Evolutionary conservation across 129 eudicot species (phyloP).

Genomic region (Arctium lappa): DNA sequence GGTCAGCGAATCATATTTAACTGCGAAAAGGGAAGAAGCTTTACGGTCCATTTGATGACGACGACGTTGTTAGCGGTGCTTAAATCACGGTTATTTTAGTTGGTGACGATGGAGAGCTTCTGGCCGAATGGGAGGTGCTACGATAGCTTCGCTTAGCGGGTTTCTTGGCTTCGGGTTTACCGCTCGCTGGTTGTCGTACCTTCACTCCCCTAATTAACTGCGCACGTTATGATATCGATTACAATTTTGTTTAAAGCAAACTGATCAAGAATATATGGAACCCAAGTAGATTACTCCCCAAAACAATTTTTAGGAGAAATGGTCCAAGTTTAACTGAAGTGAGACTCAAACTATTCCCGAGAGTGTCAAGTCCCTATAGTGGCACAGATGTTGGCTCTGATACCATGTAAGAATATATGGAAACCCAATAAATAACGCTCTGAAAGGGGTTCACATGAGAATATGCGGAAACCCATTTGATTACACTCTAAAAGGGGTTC

Average conservation of each 20-base stretch:
- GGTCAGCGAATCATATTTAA: conserved; percentile 16
- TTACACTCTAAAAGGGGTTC: not conserved
- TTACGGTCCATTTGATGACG: conserved; percentile 5
- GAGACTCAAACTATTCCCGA: too few species aligned
- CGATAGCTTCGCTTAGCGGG: conserved; percentile 54
- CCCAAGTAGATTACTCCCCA: not conserved
- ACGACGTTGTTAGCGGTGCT: conserved; percentile 5
- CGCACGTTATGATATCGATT: not conserved
- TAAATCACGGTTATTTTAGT: conserved; percentile 25
- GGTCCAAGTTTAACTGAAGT: too few species aligned
- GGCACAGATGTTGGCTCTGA: too few species aligned
- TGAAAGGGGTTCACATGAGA: not conserved
- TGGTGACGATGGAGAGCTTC: conserved; percentile 32
- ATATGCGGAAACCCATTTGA: too few species aligned
- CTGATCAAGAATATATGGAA: not conserved
- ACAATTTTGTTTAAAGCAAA: not conserved
- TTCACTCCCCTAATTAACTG: conserved; percentile 96
- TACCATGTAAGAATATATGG: too few species aligned
- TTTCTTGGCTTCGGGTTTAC: conserved; percentile 62
- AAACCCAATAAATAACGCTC: too few species aligned
- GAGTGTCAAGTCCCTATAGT: too few species aligned
- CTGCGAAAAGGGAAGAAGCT: conserved; percentile 19
- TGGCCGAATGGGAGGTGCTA: conserved; percentile 32
- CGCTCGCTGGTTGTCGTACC: conserved; percentile 64
- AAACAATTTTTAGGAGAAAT: too few species aligned